Evolutionary conservation across 441 rosid genomes (phyloP).

Genomic region (Rhodomyrtus psidioides): DNA sequence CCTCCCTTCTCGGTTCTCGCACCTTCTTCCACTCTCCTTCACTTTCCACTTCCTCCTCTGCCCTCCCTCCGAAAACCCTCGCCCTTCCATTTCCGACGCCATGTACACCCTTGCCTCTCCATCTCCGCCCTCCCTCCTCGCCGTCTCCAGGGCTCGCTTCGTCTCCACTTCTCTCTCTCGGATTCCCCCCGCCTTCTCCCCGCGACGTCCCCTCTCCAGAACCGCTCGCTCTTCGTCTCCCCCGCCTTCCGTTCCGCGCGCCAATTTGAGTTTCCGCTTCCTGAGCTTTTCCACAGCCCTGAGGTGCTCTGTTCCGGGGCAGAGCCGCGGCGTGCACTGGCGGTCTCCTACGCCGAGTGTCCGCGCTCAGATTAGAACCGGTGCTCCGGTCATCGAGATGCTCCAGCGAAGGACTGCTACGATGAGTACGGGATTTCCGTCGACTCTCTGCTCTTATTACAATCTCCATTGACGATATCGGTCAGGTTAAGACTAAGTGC

Average conservation of each 20-base stretch:
- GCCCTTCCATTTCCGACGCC: neutral
- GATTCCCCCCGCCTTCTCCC: neutral
- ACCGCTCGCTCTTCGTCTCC: neutral
- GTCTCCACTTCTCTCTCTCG: slow-evolving; percentile 11
- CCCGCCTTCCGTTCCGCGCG: neutral
- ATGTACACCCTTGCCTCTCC: slow-evolving; percentile 25
- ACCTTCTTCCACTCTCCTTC: neutral
- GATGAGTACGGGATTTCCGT: neutral
- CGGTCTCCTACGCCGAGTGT: neutral
- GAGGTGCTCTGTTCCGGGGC: neutral
- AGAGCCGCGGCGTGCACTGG: neutral
- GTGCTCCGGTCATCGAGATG: neutral
- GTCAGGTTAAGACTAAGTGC: neutral
- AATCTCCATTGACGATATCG: neutral
- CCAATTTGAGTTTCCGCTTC: neutral
- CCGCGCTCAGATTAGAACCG: neutral
- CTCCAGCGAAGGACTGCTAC: neutral
- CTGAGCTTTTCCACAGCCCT: neutral
- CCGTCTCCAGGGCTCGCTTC: slow-evolving; percentile 15
- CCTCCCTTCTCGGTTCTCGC: neutral
- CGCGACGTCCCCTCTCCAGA: neutral
- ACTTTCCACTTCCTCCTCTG: neutral
- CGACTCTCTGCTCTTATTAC: neutral
- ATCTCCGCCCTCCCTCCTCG: slow-evolving; percentile 13
- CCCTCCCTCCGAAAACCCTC: neutral